Percentiles rank a stretch among this genome's conserved stretches.
Conservation (phyloP, 2,329 filamentous ascomycete species). For the Chrysoporthe puriensis region DNA sequence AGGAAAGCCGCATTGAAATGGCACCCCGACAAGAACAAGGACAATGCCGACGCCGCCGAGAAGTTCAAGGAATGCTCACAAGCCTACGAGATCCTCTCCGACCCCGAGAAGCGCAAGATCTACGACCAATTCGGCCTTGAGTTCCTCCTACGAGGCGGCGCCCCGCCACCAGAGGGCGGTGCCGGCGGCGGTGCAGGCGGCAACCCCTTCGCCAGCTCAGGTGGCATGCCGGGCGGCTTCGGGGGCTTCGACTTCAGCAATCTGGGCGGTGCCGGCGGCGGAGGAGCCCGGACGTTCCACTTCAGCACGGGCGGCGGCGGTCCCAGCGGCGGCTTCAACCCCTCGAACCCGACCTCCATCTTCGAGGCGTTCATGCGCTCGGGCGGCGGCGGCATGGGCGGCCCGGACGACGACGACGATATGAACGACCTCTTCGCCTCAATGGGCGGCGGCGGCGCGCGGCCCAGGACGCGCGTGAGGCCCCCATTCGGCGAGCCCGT, state of each 20-base stretch:
- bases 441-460: constrained; percentile 49
- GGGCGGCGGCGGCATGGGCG: constrained; percentile 50
- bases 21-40: constrained; percentile 98
- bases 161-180: constrained; percentile 64
- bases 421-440: constrained; percentile 60
- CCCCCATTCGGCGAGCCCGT: constrained; percentile 42
- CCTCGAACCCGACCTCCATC: constrained; percentile 81
- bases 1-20: constrained; percentile 88
- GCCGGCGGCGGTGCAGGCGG: constrained; percentile 55
- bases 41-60: constrained; percentile 81
- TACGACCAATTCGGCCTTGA: constrained; percentile 96
- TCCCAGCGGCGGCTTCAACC: constrained; percentile 76
- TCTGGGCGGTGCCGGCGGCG: constrained; percentile 46
- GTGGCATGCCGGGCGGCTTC: constrained; percentile 61
- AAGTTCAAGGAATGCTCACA: constrained; percentile 99
- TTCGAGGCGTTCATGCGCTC: constrained; percentile 81
- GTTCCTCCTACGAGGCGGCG: constrained; percentile 82
- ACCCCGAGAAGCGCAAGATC: constrained; percentile 93
- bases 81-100: constrained; percentile 96
- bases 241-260: constrained; percentile 55
- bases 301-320: constrained; percentile 62
- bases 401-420: constrained; percentile 49
- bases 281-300: constrained; percentile 62
- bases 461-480: constrained; percentile 45
- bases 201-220: constrained; percentile 62